These are phyloP conservation scores for Erysiphe pisi DNA, from an alignment of 2,329 filamentous ascomycete species.

Conservation along the genomic window DNA sequence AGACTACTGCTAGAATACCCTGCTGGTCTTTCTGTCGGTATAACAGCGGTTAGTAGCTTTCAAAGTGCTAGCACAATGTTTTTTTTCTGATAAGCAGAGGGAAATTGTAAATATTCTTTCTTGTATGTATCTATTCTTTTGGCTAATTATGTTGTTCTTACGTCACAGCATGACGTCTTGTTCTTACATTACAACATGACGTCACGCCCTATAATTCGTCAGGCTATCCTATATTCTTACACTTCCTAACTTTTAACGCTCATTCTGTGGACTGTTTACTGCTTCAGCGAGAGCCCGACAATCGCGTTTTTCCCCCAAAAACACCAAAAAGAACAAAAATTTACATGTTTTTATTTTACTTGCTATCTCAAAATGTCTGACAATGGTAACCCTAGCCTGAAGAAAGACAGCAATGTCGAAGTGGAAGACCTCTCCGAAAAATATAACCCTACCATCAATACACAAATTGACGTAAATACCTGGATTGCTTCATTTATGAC, in stretches of 20 bases:
- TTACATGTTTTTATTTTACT: background rate
- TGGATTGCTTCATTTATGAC: conserved; percentile 22
- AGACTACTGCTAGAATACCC: conserved; percentile 22
- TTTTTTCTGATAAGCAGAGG: too few relatives aligned
- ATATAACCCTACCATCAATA: background rate
- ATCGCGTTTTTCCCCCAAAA: background rate
- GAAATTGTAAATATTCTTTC: too few relatives aligned
- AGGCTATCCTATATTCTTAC: too few relatives aligned
- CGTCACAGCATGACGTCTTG: too few relatives aligned
- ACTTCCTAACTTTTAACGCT: conserved; percentile 18
- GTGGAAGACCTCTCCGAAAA: conserved; percentile 10
- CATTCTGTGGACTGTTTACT: conserved; percentile 27
- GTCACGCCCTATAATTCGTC: too few relatives aligned
- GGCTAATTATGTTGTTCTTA: too few relatives aligned
- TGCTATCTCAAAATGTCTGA: background rate
- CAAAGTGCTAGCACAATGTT: too few relatives aligned
- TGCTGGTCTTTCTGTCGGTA: conserved; percentile 21
- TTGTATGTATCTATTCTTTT: too few relatives aligned
- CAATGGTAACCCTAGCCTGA: background rate
- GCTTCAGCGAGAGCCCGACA: conserved; percentile 24
- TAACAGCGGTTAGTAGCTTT: too few relatives aligned
- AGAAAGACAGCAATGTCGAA: background rate
- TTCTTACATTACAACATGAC: too few relatives aligned
- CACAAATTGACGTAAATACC: background rate
- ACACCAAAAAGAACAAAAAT: background rate